Conservation (phyloP, 129 eudicot species). For the Artemisia argyi region DNA sequence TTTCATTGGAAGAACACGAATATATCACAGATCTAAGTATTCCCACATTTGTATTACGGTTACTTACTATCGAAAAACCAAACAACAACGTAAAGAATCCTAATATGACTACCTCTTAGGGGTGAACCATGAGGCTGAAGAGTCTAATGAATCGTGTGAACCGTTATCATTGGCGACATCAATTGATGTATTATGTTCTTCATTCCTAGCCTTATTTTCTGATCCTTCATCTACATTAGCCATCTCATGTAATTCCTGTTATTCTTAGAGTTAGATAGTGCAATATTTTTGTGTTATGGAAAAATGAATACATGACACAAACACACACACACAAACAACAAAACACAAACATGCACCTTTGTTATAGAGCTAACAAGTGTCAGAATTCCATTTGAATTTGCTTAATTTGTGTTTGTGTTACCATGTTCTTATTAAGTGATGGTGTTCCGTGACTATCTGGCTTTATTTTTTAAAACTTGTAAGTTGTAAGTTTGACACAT, state of each 20-base stretch:
- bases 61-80: not conserved
- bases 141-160: conserved; percentile 16
- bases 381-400: conserved; percentile 27
- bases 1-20: not conserved
- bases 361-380: conserved; percentile 40
- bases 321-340: no score
- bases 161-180: conserved; percentile 18
- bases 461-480: conserved; percentile 9
- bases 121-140: conserved; percentile 34
- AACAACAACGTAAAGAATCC: not conserved
- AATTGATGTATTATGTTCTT: not conserved
- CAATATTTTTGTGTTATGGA: conserved; percentile 1
- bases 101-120: conserved; percentile 26
- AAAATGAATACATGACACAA: conserved; percentile 18
- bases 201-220: conserved; percentile 7
- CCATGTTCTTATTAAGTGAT: conserved; percentile 28
- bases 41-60: not conserved
- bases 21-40: conserved; percentile 4
- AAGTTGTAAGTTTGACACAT: not conserved
- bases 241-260: conserved; percentile 34
- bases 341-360: not conserved
- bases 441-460: conserved; percentile 41
- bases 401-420: conserved; percentile 24
- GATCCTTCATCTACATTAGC: conserved; percentile 32
- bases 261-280: no score